Evolutionary conservation across 2,329 filamentous ascomycete species (phyloP), one percentile per base, ranked within the genome.

Genomic region (Monilinia laxa): DNA sequence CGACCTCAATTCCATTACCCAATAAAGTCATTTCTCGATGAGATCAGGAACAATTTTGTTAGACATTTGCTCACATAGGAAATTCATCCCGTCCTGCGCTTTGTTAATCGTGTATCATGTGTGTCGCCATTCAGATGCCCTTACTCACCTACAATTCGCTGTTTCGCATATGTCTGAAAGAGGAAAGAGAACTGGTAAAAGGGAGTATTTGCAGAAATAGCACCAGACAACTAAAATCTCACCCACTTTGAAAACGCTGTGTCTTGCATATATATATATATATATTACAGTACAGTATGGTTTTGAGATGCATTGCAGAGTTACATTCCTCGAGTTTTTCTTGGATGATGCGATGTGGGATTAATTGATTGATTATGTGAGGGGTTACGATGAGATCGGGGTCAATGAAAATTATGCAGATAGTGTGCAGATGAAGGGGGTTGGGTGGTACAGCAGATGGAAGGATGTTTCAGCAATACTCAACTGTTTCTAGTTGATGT

Each of bases 281-380:
- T 35, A 35, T 35, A 35, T 35, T 35, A 35, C 0, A 35, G 31
- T 51, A 28, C 23, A 25, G 45, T 51, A 23, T 47, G 57, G 35
- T 59, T 59, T 42, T 35, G 54, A 47, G 31, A 51, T 66, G 16
- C 64, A 62, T 62, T 47, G 57, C 49, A 66, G 56, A 42, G 64
- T 66, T 53, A 52, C 47, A 62, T 54, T 62, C 23, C 20, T 52
- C 7, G 45, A 38, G 6, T 31, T 65, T 40, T 31, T 58, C 40
- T 49, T 58, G 54, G 23, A 25, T 40, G 55, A 45, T 53, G 35
- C 2, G 20, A 53, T 25, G 23, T 64, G 20, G 40, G 20, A 57
- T 49, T 23, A 18, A n/a, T 38, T 51, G 58, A 51, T 49, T 31
- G 47, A 60, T 62, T 47, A 66, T 62, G 56, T 40, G 64, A 62